phyloP scores from a whole-genome alignment of 169 alveolate species.

The Cryptosporidium tyzzeri region DNA sequence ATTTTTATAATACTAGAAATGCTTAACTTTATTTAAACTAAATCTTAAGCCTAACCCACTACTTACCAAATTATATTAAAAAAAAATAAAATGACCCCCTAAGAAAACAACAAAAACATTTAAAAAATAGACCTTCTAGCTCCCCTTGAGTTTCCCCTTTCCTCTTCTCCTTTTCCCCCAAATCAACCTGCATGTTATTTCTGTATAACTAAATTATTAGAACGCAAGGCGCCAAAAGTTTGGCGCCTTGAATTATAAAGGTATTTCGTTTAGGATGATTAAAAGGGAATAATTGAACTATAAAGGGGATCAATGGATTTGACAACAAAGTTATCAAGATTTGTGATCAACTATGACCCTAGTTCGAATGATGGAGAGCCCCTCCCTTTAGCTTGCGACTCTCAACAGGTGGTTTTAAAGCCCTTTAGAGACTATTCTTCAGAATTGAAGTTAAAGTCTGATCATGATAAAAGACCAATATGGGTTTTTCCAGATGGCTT shows the following conservation, averaged over 20 bases:
- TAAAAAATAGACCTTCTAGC: not conserved
- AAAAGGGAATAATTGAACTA: not conserved
- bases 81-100: not conserved
- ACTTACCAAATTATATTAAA: too few relatives aligned
- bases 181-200: not conserved
- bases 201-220: not conserved
- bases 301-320: conserved; percentile 14
- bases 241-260: not conserved
- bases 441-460: conserved; percentile 82
- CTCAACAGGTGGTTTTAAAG: conserved; percentile 51
- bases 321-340: conserved; percentile 64
- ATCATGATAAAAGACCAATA: conserved; percentile 87
- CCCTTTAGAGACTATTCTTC: conserved; percentile 86
- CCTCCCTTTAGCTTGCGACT: conserved; percentile 70
- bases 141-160: not conserved
- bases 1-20: not conserved
- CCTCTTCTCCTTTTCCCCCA: too few relatives aligned
- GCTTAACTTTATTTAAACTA: not conserved
- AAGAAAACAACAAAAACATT: too few relatives aligned
- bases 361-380: not conserved
- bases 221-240: not conserved
- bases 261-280: not conserved
- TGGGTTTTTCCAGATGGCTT: conserved; percentile 93
- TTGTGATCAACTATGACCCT: conserved; percentile 64
- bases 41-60: not conserved